Conservation (phyloP, 2,329 filamentous ascomycete genomes). For the Alternaria novae-zelandiae region DNA sequence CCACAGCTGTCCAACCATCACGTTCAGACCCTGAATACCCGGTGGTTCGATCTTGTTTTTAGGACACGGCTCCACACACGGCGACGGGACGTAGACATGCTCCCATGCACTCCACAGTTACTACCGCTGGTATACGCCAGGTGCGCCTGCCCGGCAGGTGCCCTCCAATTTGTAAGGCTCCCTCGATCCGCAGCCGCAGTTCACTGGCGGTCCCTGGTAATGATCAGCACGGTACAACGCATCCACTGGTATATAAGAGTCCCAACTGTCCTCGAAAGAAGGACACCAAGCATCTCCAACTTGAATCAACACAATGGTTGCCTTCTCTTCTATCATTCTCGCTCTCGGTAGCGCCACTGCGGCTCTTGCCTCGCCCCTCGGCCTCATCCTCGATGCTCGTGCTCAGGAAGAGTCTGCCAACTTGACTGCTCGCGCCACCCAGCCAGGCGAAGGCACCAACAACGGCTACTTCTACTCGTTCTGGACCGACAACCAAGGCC, state of each 20-base stretch:
- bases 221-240: slow-evolving; percentile 1
- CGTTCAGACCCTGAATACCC: slow-evolving; percentile 29
- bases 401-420: slow-evolving; percentile 15
- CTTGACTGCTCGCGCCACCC: slow-evolving; percentile 25
- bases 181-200: slow-evolving; percentile 12
- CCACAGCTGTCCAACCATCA: neutral
- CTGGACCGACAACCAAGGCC: slow-evolving; percentile 62
- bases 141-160: neutral
- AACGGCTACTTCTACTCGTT: slow-evolving; percentile 54
- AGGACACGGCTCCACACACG: slow-evolving; percentile 9
- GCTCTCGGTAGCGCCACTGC: slow-evolving; percentile 35
- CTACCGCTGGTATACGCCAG: slow-evolving; percentile 30
- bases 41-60: slow-evolving; percentile 26
- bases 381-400: slow-evolving; percentile 26
- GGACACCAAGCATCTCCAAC: slow-evolving; percentile 16
- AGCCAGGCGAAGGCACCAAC: slow-evolving; percentile 35
- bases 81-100: slow-evolving; percentile 14
- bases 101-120: slow-evolving; percentile 37
- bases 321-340: slow-evolving; percentile 37
- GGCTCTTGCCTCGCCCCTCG: slow-evolving; percentile 36
- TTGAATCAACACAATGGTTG: slow-evolving; percentile 30
- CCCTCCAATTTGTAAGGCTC: slow-evolving; percentile 16
- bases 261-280: neutral
- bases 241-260: slow-evolving; percentile 27
- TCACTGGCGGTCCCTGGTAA: neutral